phyloP scores from a whole-genome alignment of 2,329 filamentous ascomycete genomes.

The Diaporthe sp. region DNA sequence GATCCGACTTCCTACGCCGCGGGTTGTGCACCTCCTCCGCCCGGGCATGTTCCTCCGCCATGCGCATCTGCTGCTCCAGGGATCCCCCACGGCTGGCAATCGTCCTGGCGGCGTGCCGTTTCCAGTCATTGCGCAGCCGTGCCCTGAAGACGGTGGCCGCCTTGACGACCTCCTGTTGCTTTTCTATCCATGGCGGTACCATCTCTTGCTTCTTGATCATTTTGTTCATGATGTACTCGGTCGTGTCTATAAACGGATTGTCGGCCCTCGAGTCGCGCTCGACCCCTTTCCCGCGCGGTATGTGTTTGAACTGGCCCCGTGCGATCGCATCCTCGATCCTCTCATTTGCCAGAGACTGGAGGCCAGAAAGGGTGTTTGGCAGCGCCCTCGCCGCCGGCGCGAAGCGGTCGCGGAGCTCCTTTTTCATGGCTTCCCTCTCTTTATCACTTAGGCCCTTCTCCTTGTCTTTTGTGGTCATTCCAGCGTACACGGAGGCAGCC shows the following conservation, averaged over 20 bases:
- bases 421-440: slow-evolving; percentile 77
- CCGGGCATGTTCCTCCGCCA: slow-evolving; percentile 78
- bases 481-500: slow-evolving; percentile 62
- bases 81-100: slow-evolving; percentile 83
- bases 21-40: slow-evolving; percentile 78
- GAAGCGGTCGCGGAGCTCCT: slow-evolving; percentile 85
- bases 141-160: slow-evolving; percentile 76
- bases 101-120: slow-evolving; percentile 79
- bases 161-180: slow-evolving; percentile 88
- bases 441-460: slow-evolving; percentile 70
- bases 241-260: slow-evolving; percentile 94
- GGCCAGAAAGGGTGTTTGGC: slow-evolving; percentile 80
- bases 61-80: slow-evolving; percentile 76
- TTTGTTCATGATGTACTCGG: slow-evolving; percentile 98
- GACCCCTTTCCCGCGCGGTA: slow-evolving; percentile 82
- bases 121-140: slow-evolving; percentile 85
- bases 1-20: slow-evolving; percentile 55
- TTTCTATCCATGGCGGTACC: slow-evolving; percentile 98
- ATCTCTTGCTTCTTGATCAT: slow-evolving; percentile 98
- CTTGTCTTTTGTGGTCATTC: slow-evolving; percentile 58
- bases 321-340: slow-evolving; percentile 92
- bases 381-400: slow-evolving; percentile 76
- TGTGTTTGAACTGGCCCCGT: slow-evolving; percentile 86
- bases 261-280: slow-evolving; percentile 84
- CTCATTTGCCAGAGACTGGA: slow-evolving; percentile 88